A percentile compares a stretch with the other conserved stretches of the same genome.
These are phyloP conservation scores for Centaurea solstitialis DNA, from an alignment of 129 eudicot species.

Conservation along the genomic window DNA sequence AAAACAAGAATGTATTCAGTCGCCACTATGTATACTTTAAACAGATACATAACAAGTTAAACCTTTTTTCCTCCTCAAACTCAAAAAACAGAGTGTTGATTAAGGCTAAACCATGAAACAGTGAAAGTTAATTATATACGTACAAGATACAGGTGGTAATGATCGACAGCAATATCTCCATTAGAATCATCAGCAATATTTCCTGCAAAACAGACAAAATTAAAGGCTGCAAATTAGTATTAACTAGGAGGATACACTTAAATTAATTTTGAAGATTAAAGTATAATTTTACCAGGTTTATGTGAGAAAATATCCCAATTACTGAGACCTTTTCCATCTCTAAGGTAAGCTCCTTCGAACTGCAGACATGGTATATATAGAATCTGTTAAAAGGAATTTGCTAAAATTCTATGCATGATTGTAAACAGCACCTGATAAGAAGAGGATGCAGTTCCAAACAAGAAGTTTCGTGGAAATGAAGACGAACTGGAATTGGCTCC, in stretches of 20 bases:
- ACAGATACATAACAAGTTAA: background rate
- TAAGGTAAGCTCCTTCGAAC: constrained; percentile 81
- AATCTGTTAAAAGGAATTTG: constrained; percentile 7
- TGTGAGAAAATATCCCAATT: constrained; percentile 85
- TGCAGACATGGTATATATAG: constrained; percentile 18
- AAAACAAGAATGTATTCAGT: background rate
- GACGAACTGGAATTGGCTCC: constrained; percentile 20
- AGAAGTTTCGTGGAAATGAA: constrained; percentile 56
- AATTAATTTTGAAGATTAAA: background rate
- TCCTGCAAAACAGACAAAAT: constrained; percentile 35
- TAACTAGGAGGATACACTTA: background rate
- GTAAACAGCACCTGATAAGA: constrained; percentile 64
- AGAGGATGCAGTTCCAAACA: constrained; percentile 86
- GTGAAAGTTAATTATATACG: background rate
- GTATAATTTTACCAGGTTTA: constrained; percentile 41
- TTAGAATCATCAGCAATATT: constrained; percentile 62
- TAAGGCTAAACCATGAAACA: background rate
- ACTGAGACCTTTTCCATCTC: constrained; percentile 78
- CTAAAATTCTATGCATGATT: constrained; percentile 24
- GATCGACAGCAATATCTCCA: constrained; percentile 76
- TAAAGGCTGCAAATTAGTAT: background rate
- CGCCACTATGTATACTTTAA: background rate
- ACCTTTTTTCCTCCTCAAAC: background rate
- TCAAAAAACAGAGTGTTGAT: background rate
- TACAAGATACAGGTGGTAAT: constrained; percentile 71